These are phyloP conservation scores for Hymenoscyphus fructigenus DNA, from an alignment of 2,329 filamentous ascomycete genomes.

Conservation along the genomic window DNA sequence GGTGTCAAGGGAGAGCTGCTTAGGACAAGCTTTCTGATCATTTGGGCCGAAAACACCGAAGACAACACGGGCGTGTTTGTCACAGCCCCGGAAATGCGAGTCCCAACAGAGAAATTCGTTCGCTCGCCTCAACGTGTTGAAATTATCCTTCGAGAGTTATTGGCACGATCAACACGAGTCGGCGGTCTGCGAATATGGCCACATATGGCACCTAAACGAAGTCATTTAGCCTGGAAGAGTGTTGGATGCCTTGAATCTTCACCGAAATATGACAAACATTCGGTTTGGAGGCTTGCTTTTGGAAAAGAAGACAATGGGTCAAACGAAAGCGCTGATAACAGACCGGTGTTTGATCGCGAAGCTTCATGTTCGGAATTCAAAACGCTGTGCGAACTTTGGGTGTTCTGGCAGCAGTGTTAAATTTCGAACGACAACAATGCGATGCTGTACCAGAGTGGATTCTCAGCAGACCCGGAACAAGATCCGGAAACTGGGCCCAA, in stretches of 20 bases:
- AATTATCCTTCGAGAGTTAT: neutral
- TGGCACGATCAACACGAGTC: neutral
- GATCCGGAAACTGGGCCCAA: no score
- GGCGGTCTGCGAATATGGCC: neutral
- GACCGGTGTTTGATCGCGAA: neutral
- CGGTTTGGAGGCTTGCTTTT: neutral
- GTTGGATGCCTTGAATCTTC: neutral
- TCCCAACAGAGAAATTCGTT: no score
- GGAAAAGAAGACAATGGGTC: neutral
- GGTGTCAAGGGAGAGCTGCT: neutral
- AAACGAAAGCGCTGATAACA: neutral
- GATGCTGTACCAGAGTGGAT: no score
- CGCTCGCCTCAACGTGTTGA: neutral
- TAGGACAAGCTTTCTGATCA: neutral
- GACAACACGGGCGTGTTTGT: neutral
- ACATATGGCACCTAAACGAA: neutral
- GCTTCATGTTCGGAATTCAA: neutral
- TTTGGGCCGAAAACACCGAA: neutral
- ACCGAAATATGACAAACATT: neutral
- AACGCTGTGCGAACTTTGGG: neutral
- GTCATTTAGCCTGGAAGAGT: constrained; percentile 2
- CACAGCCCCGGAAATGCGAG: no score
- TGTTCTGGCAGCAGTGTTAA: neutral
- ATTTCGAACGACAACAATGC: neutral
- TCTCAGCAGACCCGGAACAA: no score